Conservation (phyloP, 2,329 filamentous ascomycete genomes). For the Pseudocercospora fuligena region DNA sequence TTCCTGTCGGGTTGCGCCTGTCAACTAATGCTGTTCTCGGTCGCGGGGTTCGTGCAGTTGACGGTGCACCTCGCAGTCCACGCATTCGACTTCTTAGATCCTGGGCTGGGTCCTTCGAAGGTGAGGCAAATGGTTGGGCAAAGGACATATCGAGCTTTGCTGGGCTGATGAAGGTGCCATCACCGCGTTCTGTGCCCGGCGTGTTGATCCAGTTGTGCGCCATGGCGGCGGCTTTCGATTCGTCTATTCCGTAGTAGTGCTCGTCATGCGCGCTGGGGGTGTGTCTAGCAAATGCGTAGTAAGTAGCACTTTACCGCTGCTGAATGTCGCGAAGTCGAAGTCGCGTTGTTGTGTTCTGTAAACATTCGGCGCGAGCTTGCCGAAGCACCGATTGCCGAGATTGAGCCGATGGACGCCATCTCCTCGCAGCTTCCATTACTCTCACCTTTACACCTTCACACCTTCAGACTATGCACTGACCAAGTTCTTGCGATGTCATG, state of each 20-base stretch:
- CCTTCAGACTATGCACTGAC: neutral
- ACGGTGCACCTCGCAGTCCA: conserved; percentile 59
- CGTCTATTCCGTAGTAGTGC: conserved; percentile 14
- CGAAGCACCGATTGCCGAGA: neutral
- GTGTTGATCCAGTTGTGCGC: conserved; percentile 70
- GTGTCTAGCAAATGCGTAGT: neutral
- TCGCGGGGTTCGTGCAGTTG: conserved; percentile 65
- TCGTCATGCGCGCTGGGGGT: conserved; percentile 22
- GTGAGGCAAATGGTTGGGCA: conserved; percentile 84
- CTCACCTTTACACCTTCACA: neutral
- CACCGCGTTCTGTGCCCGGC: conserved; percentile 81
- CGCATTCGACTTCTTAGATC: conserved; percentile 75
- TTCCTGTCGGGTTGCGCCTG: conserved; percentile 62
- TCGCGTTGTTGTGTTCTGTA: conserved; percentile 19
- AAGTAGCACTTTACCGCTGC: conserved; percentile 3
- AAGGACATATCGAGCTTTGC: conserved; percentile 75
- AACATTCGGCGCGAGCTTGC: conserved; percentile 11
- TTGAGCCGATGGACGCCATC: neutral
- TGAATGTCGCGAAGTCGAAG: conserved; percentile 4
- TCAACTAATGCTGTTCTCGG: conserved; percentile 72
- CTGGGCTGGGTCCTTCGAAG: conserved; percentile 69
- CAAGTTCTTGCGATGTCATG: too few species aligned
- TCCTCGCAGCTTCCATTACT: neutral
- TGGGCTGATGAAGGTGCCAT: conserved; percentile 75
- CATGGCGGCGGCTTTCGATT: conserved; percentile 40